phyloP scores from a whole-genome alignment of 2,329 filamentous ascomycete genomes.

The Venturia carpophila region DNA sequence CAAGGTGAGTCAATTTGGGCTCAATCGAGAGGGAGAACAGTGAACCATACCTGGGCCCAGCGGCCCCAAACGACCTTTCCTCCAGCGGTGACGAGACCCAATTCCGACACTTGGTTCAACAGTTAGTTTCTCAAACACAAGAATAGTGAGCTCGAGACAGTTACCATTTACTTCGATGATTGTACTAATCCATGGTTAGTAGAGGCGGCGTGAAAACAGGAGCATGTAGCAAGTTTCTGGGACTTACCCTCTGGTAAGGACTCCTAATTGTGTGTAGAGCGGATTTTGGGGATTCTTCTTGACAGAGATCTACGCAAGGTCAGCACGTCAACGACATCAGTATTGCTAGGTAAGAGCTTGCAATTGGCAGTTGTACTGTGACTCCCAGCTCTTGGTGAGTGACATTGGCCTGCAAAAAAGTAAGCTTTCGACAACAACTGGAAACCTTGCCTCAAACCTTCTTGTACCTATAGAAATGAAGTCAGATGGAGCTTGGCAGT shows the following conservation, averaged over 20 bases:
- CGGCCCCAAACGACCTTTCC: conserved; percentile 93
- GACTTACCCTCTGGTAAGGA: conserved; percentile 63
- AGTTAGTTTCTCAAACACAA: conserved; percentile 58
- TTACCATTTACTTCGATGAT: conserved; percentile 22
- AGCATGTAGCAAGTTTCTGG: background rate
- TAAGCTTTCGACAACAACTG: background rate
- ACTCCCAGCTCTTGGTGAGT: conserved; percentile 71
- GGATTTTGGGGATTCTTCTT: conserved; percentile 69
- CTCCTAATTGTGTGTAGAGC: conserved; percentile 86
- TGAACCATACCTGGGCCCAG: conserved; percentile 59
- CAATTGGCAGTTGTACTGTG: conserved; percentile 65
- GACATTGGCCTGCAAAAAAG: conserved; percentile 64
- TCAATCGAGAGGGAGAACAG: background rate
- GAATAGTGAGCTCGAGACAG: background rate
- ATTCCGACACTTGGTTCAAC: conserved; percentile 74
- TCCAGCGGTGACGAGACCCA: conserved; percentile 81
- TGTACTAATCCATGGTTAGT: conserved; percentile 9
- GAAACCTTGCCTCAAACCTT: background rate
- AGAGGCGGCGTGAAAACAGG: background rate
- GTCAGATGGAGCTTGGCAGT: background rate
- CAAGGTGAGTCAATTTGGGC: background rate
- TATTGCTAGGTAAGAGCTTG: too few relatives aligned
- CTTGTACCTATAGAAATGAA: background rate
- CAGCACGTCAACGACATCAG: conserved; percentile 54
- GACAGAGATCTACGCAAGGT: background rate